Evolutionary conservation across 345 rosid genomes (phyloP), one percentile per base, ranked within the genome.

Genomic region (Acer yangbiense): DNA sequence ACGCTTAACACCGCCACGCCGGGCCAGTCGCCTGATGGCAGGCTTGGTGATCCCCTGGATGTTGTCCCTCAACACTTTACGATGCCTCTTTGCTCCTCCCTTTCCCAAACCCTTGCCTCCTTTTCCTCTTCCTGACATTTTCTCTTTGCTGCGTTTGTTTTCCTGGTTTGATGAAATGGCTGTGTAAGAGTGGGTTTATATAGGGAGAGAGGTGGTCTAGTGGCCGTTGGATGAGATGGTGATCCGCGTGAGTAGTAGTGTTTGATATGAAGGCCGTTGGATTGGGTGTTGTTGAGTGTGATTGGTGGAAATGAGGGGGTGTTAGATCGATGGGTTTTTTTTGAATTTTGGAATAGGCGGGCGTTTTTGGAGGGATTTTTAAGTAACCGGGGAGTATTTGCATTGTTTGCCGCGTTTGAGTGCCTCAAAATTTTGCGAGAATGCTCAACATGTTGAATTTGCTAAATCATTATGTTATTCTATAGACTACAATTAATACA

Each of bases 111-210:
- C 84, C 75, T 81, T 77, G 12, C 84, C 86, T 50, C 84, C 86
- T 61, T 84, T 84, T 27, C 86, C 86, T 71, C 84, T 84, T 2
- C 86, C 86, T 21, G 82, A 81, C 86, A 84, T 81, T 43, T 74
- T 18, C 11, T 17, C 14, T 6, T 7, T 0, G 5, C 4, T 0
- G 32, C 32, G 32, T 29, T 29, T 50, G 10, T 46, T 62, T 21
- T 14, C 27, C 17, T 23, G 14, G 9, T 62, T 21, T 4, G 1
- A 0, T 0, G 0, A 6, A 6, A 18, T 2, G 0, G 17, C 29
- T 27, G 2, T 57, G 9, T 25, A 7, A 2, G 29, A 11, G 10
- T 39, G 6, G 20, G 35, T 16, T 79, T 79, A 73, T 73, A 73
- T 73, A 60, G n/a, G 16, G 1, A 20, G 20, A 4, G 63, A 66